Percentiles rank a stretch among this genome's conserved stretches.
These are phyloP conservation scores for Verticillium tricorpus DNA, from an alignment of 2,329 filamentous ascomycete species.

Conservation along the genomic window DNA sequence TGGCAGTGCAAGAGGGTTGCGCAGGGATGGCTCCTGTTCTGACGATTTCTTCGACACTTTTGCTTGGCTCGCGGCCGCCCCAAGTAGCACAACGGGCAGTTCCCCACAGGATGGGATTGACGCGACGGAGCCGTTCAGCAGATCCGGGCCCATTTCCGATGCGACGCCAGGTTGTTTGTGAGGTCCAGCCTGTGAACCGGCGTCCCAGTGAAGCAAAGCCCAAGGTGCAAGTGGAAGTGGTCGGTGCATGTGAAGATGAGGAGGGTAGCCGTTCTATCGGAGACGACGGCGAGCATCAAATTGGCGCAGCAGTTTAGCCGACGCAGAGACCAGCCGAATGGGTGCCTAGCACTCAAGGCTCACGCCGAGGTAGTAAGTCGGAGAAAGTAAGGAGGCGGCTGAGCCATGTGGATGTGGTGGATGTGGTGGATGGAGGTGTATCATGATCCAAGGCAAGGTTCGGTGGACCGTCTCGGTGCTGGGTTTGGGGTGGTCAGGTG, in stretches of 20 bases:
- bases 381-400: background rate
- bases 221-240: no score
- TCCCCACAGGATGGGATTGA: constrained; percentile 18
- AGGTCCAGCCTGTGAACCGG: background rate
- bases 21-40: constrained; percentile 17
- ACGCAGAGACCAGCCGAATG: background rate
- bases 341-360: background rate
- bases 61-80: background rate
- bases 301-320: background rate
- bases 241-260: background rate
- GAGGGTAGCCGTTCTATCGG: background rate
- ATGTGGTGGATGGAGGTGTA: background rate
- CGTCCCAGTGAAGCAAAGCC: background rate
- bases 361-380: background rate
- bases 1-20: constrained; percentile 17
- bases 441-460: background rate
- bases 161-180: background rate
- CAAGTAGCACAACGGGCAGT: constrained; percentile 4
- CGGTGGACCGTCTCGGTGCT: background rate
- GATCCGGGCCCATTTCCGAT: constrained; percentile 11
- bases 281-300: background rate
- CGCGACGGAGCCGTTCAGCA: constrained; percentile 9
- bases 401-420: background rate
- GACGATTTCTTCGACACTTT: constrained; percentile 8
- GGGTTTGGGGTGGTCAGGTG: background rate